Percentiles rank a stretch among this genome's conserved stretches.
These are phyloP conservation scores for Clavispora asparagi DNA, from an alignment of 805 yeast genomes.

Conservation along the genomic window DNA sequence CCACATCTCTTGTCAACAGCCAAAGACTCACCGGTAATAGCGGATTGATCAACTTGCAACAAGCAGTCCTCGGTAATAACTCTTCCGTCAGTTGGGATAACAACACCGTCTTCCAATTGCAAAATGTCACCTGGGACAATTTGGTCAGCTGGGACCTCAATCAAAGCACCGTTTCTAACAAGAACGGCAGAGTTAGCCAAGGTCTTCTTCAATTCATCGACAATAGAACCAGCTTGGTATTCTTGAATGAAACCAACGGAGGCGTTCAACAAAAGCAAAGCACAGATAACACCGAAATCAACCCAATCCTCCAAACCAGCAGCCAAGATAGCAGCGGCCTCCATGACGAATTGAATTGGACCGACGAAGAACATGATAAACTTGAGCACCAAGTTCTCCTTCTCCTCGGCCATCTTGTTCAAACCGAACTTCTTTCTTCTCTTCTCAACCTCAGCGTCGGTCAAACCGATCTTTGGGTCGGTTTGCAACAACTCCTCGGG, in stretches of 20 bases:
- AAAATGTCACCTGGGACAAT: constrained; percentile 94
- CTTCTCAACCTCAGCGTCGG: constrained; percentile 68
- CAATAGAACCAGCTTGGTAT: constrained; percentile 97
- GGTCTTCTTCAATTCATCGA: constrained; percentile 92
- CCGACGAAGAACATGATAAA: constrained; percentile 86
- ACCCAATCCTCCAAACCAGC: constrained; percentile 98
- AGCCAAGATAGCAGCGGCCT: constrained; percentile 91
- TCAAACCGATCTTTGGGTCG: constrained; percentile 71
- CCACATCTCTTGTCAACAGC: constrained; percentile 91
- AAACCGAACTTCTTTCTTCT: constrained; percentile 90
- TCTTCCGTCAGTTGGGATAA: constrained; percentile 91
- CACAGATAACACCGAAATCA: constrained; percentile 96
- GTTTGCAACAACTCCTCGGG: constrained; percentile 85
- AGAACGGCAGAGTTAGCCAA: constrained; percentile 85
- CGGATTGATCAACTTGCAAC: constrained; percentile 93
- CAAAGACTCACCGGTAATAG: constrained; percentile 94
- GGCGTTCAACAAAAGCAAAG: constrained; percentile 80
- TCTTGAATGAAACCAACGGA: constrained; percentile 95
- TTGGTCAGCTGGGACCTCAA: constrained; percentile 76
- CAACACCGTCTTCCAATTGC: constrained; percentile 89
- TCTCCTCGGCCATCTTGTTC: constrained; percentile 87
- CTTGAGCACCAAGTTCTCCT: constrained; percentile 73
- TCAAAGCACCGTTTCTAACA: constrained; percentile 72
- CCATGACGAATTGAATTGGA: constrained; percentile 96
- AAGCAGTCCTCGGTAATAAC: constrained; percentile 78